Percentiles rank a stretch among this genome's conserved stretches.
Evolutionary conservation across 495 filamentous ascomycete species (phyloP).

Genomic region (Penicillium lividum): DNA sequence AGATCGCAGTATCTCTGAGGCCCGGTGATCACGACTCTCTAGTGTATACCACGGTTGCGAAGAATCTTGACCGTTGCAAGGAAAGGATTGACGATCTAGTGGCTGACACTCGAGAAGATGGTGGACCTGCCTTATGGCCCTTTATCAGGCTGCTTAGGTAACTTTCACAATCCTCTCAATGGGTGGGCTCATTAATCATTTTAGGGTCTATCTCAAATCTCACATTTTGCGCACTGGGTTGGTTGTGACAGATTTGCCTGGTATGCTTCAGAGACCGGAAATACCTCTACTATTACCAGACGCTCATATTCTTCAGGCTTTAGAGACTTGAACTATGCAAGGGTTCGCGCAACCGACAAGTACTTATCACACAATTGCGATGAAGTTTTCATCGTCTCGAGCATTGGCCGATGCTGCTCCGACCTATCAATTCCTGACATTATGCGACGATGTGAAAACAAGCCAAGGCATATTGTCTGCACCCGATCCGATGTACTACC

Average conservation of each 20-base stretch:
- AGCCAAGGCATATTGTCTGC: slow-evolving; percentile 2
- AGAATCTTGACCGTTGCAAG: slow-evolving; percentile 14
- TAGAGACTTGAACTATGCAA: slow-evolving; percentile 33
- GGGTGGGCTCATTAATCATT: background rate
- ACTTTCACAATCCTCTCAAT: background rate
- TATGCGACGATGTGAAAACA: background rate
- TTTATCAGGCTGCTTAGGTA: slow-evolving; percentile 38
- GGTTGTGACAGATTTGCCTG: slow-evolving; percentile 36
- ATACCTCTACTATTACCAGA: background rate
- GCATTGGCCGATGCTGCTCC: slow-evolving; percentile 22
- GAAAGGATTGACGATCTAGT: slow-evolving; percentile 23
- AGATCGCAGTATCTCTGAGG: background rate
- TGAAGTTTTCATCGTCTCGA: slow-evolving; percentile 30
- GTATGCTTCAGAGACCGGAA: slow-evolving; percentile 16
- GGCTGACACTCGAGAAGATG: background rate
- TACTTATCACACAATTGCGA: slow-evolving; percentile 30
- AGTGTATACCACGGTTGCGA: background rate
- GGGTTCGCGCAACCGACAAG: slow-evolving; percentile 26
- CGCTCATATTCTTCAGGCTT: slow-evolving; percentile 16
- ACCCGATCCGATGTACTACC: slow-evolving; percentile 3
- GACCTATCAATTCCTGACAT: slow-evolving; percentile 14
- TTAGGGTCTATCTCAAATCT: slow-evolving; percentile 34
- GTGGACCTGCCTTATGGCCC: slow-evolving; percentile 30
- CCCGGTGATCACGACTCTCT: background rate
- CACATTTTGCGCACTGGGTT: slow-evolving; percentile 30